phyloP scores from a whole-genome alignment of 2,329 filamentous ascomycete species.

The Fusarium aywerte region DNA sequence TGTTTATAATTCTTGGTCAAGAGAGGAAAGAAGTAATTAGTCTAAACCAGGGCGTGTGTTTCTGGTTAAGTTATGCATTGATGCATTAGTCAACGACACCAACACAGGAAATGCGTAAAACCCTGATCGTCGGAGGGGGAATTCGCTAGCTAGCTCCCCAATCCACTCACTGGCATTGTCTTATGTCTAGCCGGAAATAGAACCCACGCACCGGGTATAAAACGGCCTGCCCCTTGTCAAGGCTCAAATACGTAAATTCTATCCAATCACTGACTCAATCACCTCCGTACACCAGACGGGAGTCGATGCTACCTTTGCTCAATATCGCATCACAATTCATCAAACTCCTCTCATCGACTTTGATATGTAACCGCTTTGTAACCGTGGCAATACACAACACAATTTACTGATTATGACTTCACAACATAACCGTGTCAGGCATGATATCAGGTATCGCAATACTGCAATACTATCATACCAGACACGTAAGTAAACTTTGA shows the following conservation, averaged over 20 bases:
- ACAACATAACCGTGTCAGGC: neutral
- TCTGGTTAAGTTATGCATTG: neutral
- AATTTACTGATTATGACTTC: neutral
- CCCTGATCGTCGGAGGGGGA: constrained; percentile 35
- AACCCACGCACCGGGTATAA: constrained; percentile 31
- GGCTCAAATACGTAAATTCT: constrained; percentile 20
- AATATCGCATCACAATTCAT: constrained; percentile 16
- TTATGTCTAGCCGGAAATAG: constrained; percentile 35
- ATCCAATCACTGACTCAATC: constrained; percentile 15
- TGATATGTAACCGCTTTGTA: neutral
- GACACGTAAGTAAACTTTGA: constrained; percentile 9
- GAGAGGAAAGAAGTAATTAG: neutral
- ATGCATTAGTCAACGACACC: constrained; percentile 29
- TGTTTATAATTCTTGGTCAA: constrained; percentile 17
- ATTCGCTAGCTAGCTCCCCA: constrained; percentile 29
- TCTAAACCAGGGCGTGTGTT: constrained; percentile 15
- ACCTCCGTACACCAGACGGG: too few species aligned
- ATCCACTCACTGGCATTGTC: neutral
- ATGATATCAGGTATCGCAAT: neutral
- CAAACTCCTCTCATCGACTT: neutral
- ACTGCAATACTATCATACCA: too few species aligned
- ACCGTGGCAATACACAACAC: neutral
- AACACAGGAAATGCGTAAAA: constrained; percentile 19
- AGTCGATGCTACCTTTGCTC: constrained; percentile 2
- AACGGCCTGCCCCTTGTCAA: neutral